A percentile compares a stretch with the other conserved stretches of the same genome.
These are phyloP conservation scores for Trapa incisa DNA, from an alignment of 345 rosid species.

Conservation along the genomic window DNA sequence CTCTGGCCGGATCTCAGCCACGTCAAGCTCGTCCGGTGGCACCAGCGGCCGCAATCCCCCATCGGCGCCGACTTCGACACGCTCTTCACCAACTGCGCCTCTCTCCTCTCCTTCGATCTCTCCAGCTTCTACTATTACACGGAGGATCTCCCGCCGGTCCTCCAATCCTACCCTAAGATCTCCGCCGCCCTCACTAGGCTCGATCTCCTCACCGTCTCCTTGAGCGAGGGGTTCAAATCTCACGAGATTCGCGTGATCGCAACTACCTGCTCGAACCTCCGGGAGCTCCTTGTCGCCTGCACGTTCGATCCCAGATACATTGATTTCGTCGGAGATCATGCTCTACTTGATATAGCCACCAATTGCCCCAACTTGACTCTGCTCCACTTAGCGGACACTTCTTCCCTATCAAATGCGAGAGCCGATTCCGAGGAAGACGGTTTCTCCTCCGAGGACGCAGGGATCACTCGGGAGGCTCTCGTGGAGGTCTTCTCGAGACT, in stretches of 20 bases:
- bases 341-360: conserved; percentile 40
- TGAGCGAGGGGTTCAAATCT: conserved; percentile 66
- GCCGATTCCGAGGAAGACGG: conserved; percentile 35
- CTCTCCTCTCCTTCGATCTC: conserved; percentile 40
- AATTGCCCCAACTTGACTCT: conserved; percentile 50
- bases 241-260: conserved; percentile 51
- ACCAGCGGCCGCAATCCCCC: conserved; percentile 37
- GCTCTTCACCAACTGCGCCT: conserved; percentile 38
- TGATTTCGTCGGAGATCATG: conserved; percentile 66
- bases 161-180: conserved; percentile 30
- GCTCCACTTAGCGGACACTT: conserved; percentile 54
- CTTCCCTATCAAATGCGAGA: conserved; percentile 31
- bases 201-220: conserved; percentile 56
- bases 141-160: conserved; percentile 76
- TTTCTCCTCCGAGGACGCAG: conserved; percentile 41
- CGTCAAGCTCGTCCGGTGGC: conserved; percentile 80
- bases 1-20: conserved; percentile 51
- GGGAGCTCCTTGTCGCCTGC: conserved; percentile 46
- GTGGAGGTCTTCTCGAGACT: conserved; percentile 39
- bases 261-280: conserved; percentile 47
- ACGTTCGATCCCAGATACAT: conserved; percentile 64
- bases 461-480: conserved; percentile 28
- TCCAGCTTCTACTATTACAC: conserved; percentile 83
- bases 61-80: conserved; percentile 46
- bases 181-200: conserved; percentile 34